These are phyloP conservation scores for Rhododendron ovatum DNA, from an alignment of 148 eudicot species.

Conservation along the genomic window DNA sequence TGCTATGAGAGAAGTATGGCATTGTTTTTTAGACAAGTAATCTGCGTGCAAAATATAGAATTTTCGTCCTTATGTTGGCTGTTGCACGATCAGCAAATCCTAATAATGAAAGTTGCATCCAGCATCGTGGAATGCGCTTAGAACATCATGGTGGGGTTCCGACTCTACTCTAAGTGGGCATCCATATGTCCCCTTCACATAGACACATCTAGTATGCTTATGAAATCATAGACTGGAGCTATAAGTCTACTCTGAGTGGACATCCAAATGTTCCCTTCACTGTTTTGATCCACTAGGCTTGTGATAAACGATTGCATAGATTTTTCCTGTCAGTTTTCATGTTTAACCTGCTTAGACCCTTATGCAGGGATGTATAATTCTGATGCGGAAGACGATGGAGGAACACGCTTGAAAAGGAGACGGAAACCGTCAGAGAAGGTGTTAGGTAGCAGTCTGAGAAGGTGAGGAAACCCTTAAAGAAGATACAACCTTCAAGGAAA, in stretches of 20 bases:
- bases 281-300: not conserved
- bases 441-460: conserved; percentile 63
- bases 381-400: conserved; percentile 65
- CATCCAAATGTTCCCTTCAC: not conserved
- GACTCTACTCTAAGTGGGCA: not conserved
- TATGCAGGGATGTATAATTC: conserved; percentile 43
- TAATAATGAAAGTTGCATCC: not conserved
- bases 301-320: not conserved
- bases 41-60: not conserved
- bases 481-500: conserved; percentile 29
- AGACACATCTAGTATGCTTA: not conserved
- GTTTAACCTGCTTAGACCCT: not conserved
- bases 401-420: conserved; percentile 54
- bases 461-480: conserved; percentile 48
- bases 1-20: not conserved
- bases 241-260: not conserved
- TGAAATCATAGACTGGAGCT: not conserved
- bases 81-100: not conserved
- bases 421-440: conserved; percentile 85
- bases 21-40: not conserved
- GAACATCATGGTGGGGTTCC: not conserved
- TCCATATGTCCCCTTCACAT: not conserved
- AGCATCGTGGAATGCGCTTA: not conserved
- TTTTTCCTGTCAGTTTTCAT: not conserved
- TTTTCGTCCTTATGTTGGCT: not conserved